Evolutionary conservation across 768 basidiomycete species (phyloP).

Genomic region (Kwoniella sp.): DNA sequence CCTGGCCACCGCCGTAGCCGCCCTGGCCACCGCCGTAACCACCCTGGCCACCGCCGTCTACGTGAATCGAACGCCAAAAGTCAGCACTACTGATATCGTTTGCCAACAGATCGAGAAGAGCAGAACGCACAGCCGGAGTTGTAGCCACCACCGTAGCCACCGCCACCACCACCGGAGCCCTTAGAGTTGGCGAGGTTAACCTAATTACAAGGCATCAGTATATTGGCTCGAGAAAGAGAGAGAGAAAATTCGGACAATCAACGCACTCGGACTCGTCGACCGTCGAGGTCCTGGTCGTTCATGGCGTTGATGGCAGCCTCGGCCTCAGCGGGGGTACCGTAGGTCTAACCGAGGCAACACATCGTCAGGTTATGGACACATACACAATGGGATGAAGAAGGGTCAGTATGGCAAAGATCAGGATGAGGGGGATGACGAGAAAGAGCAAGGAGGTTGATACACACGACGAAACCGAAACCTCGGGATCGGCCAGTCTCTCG

Average conservation of each 20-base stretch:
- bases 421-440: not conserved
- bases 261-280: slow-evolving; percentile 74
- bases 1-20: slow-evolving; percentile 59
- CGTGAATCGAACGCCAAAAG: not conserved
- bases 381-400: not conserved
- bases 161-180: slow-evolving; percentile 48
- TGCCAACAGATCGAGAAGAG: slow-evolving; percentile 57
- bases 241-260: too few species aligned
- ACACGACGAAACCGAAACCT: slow-evolving; percentile 91
- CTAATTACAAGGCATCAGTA: slow-evolving; percentile 6
- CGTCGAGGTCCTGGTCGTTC: slow-evolving; percentile 92
- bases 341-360: slow-evolving; percentile 43
- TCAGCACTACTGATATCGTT: not conserved
- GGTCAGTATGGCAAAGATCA: not conserved
- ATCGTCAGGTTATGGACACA: not conserved
- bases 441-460: slow-evolving; percentile 35
- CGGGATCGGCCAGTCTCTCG: slow-evolving; percentile 95
- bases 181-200: slow-evolving; percentile 64
- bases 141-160: slow-evolving; percentile 50
- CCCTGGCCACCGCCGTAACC: slow-evolving; percentile 47
- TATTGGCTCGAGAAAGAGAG: too few species aligned
- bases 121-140: slow-evolving; percentile 57
- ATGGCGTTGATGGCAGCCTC: slow-evolving; percentile 71
- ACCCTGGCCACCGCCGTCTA: slow-evolving; percentile 43
- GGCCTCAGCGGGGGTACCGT: slow-evolving; percentile 64